Conservation (phyloP, 2,329 filamentous ascomycete genomes). For the Purpureocillium takamizusanense region DNA sequence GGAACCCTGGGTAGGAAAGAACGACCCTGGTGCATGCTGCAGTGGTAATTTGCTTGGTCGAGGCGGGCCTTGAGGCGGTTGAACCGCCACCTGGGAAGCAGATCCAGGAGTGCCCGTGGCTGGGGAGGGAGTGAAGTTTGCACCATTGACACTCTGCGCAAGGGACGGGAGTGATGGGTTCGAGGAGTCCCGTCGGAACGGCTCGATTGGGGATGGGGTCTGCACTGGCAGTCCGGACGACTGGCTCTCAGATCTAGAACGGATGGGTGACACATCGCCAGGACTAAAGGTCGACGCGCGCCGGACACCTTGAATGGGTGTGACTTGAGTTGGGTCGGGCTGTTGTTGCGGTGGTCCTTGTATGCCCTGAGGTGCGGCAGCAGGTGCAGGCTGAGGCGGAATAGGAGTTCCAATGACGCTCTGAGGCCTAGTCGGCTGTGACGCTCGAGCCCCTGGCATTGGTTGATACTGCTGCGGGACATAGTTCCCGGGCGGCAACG, state of each 20-base stretch:
- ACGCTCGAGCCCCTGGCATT: background rate
- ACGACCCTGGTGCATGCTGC: background rate
- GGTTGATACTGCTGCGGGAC: background rate
- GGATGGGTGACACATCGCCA: slow-evolving; percentile 7
- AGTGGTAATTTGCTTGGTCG: slow-evolving; percentile 4
- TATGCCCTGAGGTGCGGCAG: background rate
- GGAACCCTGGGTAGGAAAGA: slow-evolving; percentile 2
- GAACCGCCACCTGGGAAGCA: background rate
- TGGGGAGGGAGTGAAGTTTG: slow-evolving; percentile 5
- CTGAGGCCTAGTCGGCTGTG: slow-evolving; percentile 4
- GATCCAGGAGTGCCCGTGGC: background rate
- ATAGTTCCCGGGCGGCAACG: too few relatives aligned
- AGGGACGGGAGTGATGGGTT: slow-evolving; percentile 2
- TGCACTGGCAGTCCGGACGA: slow-evolving; percentile 7
- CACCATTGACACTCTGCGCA: slow-evolving; percentile 1
- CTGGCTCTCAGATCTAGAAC: slow-evolving; percentile 7
- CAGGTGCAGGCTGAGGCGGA: background rate
- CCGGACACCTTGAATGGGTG: slow-evolving; percentile 1
- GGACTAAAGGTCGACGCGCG: slow-evolving; percentile 4
- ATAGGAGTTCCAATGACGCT: background rate
- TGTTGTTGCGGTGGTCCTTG: background rate
- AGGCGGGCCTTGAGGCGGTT: slow-evolving; percentile 1
- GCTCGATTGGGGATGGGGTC: slow-evolving; percentile 8
- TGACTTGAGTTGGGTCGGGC: background rate
- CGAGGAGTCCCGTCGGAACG: slow-evolving; percentile 5